Base-by-base conservation (phyloP, 305 asterid species). In the Fraxinus platypoda region DNA sequence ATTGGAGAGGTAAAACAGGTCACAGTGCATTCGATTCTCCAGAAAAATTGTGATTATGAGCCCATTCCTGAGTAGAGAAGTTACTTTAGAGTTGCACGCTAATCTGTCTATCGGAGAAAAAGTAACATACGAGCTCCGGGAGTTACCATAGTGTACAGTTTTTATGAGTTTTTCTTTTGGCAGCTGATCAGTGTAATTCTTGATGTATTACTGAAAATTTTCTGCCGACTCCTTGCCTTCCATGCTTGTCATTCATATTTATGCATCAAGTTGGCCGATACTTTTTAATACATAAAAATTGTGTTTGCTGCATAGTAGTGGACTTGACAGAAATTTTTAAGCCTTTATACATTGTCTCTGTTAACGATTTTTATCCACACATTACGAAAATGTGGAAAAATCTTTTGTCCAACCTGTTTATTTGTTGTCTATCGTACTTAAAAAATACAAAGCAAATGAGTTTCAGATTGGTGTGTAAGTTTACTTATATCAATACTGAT, bases 31-130 rank as follows among this genome's bases (percentile, higher is more conserved):
- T 84, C 75, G 89, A 83, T 35, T 87, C 91, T 74, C 90, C 91
- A 26, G 87, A 85, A 76, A 90, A 89, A 41, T 80, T 91, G 92
- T 46, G 88, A 83, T 85, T 86, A 80, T 38, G 89, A 83, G 17
- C 88, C 78, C 77, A 82, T 84, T 59, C 76, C 80, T 25, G 86
- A 86, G 17, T 88, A 81, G 84, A 81, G 57, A 74, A 38, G 62
- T n/a, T 26, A 11, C 17, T 2, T 64, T 26, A 34, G 35, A 23
- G 73, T 64, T 64, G 31, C 70, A 21, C 12, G 73, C n/a, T 64
- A 64, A 23, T 64, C 28, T 64, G 12, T 25, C 6, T 25, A 25
- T 11, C 6, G n/a, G n/a, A 64, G 73, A 11, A 64, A 25, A 26
- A 64, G 73, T 19, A 23, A 41, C 26, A 25, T 25, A 64, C 25